A percentile compares a stretch with the other conserved stretches of the same genome.
Conservation (phyloP, 2,329 filamentous ascomycete species). For the Penicillium sp. region DNA sequence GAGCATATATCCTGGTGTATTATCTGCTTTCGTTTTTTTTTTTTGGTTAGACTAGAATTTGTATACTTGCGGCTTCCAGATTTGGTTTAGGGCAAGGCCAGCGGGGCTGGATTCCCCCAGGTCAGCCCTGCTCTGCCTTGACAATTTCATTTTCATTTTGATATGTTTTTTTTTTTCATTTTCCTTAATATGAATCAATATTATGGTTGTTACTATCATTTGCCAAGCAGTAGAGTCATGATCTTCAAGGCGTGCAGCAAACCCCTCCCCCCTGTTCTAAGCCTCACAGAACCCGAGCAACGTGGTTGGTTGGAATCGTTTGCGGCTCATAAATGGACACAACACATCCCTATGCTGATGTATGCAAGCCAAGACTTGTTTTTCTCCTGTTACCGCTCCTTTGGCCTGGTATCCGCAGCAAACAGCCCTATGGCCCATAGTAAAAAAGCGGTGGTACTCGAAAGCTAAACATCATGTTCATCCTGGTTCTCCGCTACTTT, state of each 20-base stretch:
- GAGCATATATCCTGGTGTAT: conserved; percentile 10
- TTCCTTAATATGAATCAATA: neutral
- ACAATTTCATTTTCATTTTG: neutral
- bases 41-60: conserved; percentile 13
- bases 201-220: neutral
- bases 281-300: conserved; percentile 4
- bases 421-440: conserved; percentile 9
- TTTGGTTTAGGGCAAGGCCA: conserved; percentile 16
- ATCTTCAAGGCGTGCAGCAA: conserved; percentile 7
- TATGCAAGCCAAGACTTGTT: conserved; percentile 2
- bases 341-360: neutral
- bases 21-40: conserved; percentile 10
- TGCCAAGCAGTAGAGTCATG: conserved; percentile 9
- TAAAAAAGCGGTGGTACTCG: conserved; percentile 4
- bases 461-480: neutral
- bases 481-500: neutral
- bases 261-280: conserved; percentile 3
- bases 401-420: conserved; percentile 1
- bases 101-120: conserved; percentile 13
- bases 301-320: conserved; percentile 2
- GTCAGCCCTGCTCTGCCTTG: conserved; percentile 15
- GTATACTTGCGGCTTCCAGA: conserved; percentile 20
- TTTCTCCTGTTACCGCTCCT: conserved; percentile 8
- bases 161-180: neutral
- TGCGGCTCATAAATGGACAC: conserved; percentile 4